Conservation (phyloP, 2,329 filamentous ascomycete species). For the Cercospora sp. region DNA sequence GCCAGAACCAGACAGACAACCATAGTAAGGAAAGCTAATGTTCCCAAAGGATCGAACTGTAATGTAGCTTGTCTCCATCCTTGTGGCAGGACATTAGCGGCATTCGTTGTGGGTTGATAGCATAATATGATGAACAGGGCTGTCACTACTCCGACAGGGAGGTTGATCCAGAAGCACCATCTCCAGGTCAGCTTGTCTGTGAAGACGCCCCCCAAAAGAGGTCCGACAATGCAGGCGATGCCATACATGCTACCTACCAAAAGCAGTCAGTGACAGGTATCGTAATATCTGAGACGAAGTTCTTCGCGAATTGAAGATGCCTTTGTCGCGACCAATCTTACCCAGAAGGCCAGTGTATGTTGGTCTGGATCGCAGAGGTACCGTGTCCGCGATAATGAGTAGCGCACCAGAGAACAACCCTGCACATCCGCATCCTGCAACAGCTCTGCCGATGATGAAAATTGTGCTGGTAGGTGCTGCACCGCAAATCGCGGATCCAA, state of each 20-base stretch:
- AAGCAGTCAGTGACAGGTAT: no score
- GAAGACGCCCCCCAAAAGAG: constrained; percentile 66
- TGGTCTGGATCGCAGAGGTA: constrained; percentile 33
- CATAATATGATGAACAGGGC: constrained; percentile 36
- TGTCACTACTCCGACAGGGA: constrained; percentile 38
- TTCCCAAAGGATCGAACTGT: constrained; percentile 46
- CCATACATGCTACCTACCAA: constrained; percentile 59
- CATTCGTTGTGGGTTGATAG: constrained; percentile 40
- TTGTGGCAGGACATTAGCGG: constrained; percentile 24
- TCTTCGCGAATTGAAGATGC: no score
- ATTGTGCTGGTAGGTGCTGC: constrained; percentile 42
- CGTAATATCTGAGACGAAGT: no score
- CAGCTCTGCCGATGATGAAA: constrained; percentile 53
- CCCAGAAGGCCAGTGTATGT: constrained; percentile 36
- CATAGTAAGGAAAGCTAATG: constrained; percentile 38
- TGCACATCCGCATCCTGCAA: constrained; percentile 63
- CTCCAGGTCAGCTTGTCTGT: constrained; percentile 64
- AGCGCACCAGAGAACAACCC: constrained; percentile 62
- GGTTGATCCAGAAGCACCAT: constrained; percentile 50
- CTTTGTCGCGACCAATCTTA: no score
- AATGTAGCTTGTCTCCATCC: constrained; percentile 24
- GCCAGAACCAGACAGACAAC: constrained; percentile 48
- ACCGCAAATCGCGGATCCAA: constrained; percentile 50
- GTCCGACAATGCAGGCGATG: constrained; percentile 57
- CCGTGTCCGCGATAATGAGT: constrained; percentile 57